A percentile compares a stretch with the other conserved stretches of the same genome.
phyloP scores from a whole-genome alignment of 495 filamentous ascomycete species.

The Evansstolkia leycettana region DNA sequence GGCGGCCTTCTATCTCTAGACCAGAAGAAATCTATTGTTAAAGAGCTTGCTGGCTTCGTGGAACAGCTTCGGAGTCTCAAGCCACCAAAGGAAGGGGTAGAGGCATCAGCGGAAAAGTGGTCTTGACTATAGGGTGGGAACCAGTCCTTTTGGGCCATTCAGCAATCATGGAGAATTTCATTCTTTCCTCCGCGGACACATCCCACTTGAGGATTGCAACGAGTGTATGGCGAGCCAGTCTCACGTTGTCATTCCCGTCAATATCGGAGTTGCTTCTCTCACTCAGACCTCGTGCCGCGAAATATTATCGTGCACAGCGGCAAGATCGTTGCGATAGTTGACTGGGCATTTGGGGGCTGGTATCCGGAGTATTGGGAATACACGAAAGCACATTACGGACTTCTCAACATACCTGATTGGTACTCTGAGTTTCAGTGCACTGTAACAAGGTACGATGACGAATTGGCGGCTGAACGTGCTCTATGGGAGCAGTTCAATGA shows the following conservation, averaged over 20 bases:
- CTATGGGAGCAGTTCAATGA: too few species aligned
- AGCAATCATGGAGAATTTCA: not conserved
- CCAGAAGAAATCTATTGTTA: not conserved
- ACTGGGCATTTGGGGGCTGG: too few species aligned
- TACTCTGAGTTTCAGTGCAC: too few species aligned
- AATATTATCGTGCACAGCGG: too few species aligned
- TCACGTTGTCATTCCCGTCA: not conserved
- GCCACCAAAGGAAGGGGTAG: not conserved
- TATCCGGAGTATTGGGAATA: too few species aligned
- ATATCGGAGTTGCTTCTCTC: not conserved
- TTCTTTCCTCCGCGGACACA: not conserved
- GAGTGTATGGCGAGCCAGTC: not conserved
- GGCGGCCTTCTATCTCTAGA: not conserved
- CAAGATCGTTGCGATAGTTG: too few species aligned
- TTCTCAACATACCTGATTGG: too few species aligned
- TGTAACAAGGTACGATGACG: too few species aligned
- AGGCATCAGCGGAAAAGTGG: not conserved
- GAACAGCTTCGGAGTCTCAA: not conserved
- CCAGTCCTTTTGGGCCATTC: slow-evolving; percentile 1
- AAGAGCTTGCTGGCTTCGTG: slow-evolving; percentile 1
- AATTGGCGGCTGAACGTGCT: too few species aligned
- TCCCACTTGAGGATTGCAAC: not conserved
- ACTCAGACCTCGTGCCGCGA: slow-evolving; percentile 1
- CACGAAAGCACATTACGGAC: too few species aligned
- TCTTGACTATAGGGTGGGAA: not conserved